phyloP scores from a whole-genome alignment of 176 grass and related monocot species.

The Cenchrus purpureus region DNA sequence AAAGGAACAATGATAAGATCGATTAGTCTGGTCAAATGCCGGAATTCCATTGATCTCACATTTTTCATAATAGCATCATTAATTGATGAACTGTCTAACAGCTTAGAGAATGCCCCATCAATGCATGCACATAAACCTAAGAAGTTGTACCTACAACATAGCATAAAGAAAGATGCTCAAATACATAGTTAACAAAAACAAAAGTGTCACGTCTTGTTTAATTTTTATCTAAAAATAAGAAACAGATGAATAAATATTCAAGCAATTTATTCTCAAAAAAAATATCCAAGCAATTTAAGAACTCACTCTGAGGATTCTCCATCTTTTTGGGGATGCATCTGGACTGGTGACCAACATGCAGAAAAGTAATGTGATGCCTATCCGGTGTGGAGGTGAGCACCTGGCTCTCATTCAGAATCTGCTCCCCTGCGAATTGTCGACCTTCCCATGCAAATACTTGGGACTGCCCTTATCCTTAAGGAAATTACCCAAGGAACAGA shows the following conservation, averaged over 20 bases:
- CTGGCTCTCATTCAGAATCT: too few relatives aligned
- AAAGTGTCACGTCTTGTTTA: not conserved
- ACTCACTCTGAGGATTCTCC: too few relatives aligned
- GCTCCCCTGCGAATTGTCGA: too few relatives aligned
- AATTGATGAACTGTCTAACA: slow-evolving; percentile 44
- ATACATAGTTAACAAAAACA: not conserved
- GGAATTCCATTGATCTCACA: slow-evolving; percentile 62
- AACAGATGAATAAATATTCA: too few relatives aligned
- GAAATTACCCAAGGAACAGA: too few relatives aligned
- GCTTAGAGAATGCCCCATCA: slow-evolving; percentile 48
- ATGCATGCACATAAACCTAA: slow-evolving; percentile 59
- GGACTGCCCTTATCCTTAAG: too few relatives aligned
- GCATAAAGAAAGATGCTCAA: not conserved
- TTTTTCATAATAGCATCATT: slow-evolving; percentile 53
- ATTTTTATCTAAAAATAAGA: not conserved
- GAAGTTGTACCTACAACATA: slow-evolving; percentile 51
- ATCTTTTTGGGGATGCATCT: too few relatives aligned
- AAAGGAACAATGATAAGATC: slow-evolving; percentile 57
- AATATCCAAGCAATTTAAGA: too few relatives aligned
- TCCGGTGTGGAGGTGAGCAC: too few relatives aligned
- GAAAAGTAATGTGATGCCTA: too few relatives aligned
- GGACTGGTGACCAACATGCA: too few relatives aligned
- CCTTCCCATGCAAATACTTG: too few relatives aligned
- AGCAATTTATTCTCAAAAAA: not conserved
- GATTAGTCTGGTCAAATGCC: slow-evolving; percentile 61